Evolutionary conservation across 345 rosid species (phyloP).

Genomic region (Salix exigua): DNA sequence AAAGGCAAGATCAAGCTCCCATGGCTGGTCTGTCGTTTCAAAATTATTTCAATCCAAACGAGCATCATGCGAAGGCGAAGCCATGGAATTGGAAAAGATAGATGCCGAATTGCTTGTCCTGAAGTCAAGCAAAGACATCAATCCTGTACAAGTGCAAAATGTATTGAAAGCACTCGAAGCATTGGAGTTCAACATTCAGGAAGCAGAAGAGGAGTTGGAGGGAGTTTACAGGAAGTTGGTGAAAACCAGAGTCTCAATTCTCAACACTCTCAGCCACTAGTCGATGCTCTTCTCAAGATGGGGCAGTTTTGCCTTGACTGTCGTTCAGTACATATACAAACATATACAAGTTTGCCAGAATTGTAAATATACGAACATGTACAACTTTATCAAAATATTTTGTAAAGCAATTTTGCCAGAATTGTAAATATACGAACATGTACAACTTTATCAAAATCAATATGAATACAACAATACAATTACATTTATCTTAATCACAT

Average conservation of each 20-base stretch:
- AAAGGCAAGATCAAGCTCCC: neutral
- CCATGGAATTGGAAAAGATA: neutral
- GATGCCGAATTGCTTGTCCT: neutral
- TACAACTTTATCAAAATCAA: neutral
- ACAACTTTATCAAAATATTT: neutral
- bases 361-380: neutral
- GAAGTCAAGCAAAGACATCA: neutral
- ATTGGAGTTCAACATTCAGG: neutral
- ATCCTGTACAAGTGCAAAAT: neutral
- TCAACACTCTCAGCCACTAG: neutral
- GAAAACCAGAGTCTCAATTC: constrained; percentile 2
- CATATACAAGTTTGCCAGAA: neutral
- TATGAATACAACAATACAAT: neutral
- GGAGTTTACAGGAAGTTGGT: neutral
- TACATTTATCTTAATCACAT: neutral
- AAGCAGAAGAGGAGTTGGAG: neutral
- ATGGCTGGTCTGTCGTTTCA: neutral
- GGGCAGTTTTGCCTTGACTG: neutral
- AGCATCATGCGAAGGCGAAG: neutral
- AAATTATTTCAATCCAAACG: neutral
- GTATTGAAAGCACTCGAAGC: neutral
- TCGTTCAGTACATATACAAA: neutral
- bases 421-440: neutral
- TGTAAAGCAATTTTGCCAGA: neutral
- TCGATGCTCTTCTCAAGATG: neutral